phyloP scores from a whole-genome alignment of 2,329 filamentous ascomycete species.

The Penicillium sp. region DNA sequence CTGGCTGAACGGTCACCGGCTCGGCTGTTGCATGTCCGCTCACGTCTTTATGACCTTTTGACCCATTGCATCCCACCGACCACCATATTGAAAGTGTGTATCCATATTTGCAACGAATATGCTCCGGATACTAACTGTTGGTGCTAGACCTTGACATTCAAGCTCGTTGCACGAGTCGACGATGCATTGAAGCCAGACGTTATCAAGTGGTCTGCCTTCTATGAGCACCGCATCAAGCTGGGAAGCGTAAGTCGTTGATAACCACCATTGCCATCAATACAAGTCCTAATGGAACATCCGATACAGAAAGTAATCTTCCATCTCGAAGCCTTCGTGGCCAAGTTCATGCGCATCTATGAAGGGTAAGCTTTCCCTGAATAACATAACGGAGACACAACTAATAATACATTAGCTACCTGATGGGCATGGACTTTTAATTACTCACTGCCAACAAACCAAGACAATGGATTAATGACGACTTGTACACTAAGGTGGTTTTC shows the following conservation, averaged over 20 bases:
- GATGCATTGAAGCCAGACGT: constrained; percentile 88
- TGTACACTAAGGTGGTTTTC: constrained; percentile 21
- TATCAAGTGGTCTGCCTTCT: constrained; percentile 94
- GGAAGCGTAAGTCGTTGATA: constrained; percentile 56
- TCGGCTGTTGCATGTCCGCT: constrained; percentile 79
- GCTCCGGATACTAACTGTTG: background rate
- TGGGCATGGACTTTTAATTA: constrained; percentile 72
- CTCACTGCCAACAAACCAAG: constrained; percentile 3
- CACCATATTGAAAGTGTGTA: constrained; percentile 73
- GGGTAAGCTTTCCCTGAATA: constrained; percentile 58
- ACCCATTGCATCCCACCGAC: constrained; percentile 97
- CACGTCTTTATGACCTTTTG: constrained; percentile 93
- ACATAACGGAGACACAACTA: constrained; percentile 27
- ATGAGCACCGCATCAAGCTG: constrained; percentile 89
- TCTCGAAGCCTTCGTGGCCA: constrained; percentile 94
- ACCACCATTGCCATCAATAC: too few relatives aligned
- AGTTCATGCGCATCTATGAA: constrained; percentile 95
- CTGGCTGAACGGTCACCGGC: constrained; percentile 89
- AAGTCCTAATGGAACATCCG: constrained; percentile 4
- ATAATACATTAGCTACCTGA: constrained; percentile 49
- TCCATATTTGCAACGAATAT: background rate
- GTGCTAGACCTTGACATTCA: constrained; percentile 76
- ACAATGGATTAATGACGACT: constrained; percentile 30
- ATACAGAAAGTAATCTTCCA: constrained; percentile 89
- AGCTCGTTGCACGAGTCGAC: constrained; percentile 81